A percentile compares a stretch with the other conserved stretches of the same genome.
Evolutionary conservation across 1,284 basidiomycete species (phyloP).

Genomic region (Ustilago sp.): DNA sequence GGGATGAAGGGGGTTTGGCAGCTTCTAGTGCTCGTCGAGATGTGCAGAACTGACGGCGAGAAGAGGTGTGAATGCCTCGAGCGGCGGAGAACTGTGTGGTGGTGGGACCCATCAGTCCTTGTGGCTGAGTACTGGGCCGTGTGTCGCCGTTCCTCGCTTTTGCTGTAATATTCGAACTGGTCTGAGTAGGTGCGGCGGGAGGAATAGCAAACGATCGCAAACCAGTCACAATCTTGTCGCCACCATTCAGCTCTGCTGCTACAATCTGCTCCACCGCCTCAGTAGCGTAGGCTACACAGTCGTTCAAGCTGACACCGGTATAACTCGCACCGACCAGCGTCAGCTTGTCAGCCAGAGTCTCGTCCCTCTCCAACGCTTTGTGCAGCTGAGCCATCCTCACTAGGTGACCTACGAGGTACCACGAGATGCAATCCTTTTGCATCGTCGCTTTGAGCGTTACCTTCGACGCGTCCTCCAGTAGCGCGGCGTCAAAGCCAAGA

Average conservation of each 20-base stretch:
- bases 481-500: conserved; percentile 44
- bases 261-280: conserved; percentile 46
- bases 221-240: conserved; percentile 29
- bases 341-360: conserved; percentile 74
- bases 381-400: conserved; percentile 78
- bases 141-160: conserved; percentile 15
- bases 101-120: conserved; percentile 35
- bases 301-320: conserved; percentile 87
- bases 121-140: conserved; percentile 12
- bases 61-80: conserved; percentile 27
- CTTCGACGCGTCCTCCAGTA: conserved; percentile 32
- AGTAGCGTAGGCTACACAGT: conserved; percentile 75
- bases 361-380: conserved; percentile 69
- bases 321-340: conserved; percentile 87
- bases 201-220: conserved; percentile 38
- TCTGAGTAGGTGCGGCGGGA: conserved; percentile 6
- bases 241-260: conserved; percentile 34
- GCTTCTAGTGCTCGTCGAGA: not conserved
- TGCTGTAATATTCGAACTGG: not conserved
- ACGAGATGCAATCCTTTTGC: conserved; percentile 84
- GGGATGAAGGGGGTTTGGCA: not conserved
- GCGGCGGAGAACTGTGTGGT: conserved; percentile 25
- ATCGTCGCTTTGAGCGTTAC: conserved; percentile 71
- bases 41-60: conserved; percentile 18
- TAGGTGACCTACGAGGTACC: conserved; percentile 80